These are phyloP conservation scores for Clonostachys sp. DNA, from an alignment of 2,329 filamentous ascomycete genomes.

Conservation along the genomic window DNA sequence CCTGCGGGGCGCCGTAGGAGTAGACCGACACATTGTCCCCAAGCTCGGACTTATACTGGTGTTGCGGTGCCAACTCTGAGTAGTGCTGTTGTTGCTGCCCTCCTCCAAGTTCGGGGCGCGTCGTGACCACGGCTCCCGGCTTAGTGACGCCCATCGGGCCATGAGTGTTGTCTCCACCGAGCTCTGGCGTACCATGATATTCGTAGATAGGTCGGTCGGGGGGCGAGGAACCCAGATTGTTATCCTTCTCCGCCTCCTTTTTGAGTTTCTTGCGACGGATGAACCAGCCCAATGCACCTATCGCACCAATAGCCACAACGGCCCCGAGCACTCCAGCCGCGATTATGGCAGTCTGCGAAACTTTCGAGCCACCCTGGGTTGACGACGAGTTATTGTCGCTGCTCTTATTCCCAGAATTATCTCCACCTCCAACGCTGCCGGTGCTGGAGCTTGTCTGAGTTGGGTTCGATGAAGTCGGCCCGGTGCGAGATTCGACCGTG, in stretches of 20 bases:
- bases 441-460: conserved; percentile 14
- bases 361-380: not conserved
- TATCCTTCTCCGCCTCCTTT: not conserved
- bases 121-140: too few species aligned
- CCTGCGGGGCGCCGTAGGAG: too few species aligned
- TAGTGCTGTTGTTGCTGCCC: too few species aligned
- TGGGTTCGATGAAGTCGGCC: conserved; percentile 2
- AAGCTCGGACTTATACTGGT: too few species aligned
- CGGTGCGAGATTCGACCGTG: conserved; percentile 9
- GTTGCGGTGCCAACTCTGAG: too few species aligned
- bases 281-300: conserved; percentile 25
- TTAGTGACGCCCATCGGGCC: too few species aligned
- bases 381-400: not conserved
- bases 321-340: conserved; percentile 19
- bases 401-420: not conserved
- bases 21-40: too few species aligned
- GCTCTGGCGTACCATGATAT: not conserved
- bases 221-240: not conserved
- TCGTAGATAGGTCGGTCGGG: not conserved
- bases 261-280: conserved; percentile 21
- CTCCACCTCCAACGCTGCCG: conserved; percentile 4
- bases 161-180: not conserved
- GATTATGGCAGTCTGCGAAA: conserved; percentile 18
- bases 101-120: too few species aligned
- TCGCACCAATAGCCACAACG: conserved; percentile 15